A percentile compares a stretch with the other conserved stretches of the same genome.
These are phyloP conservation scores for Scleroderma bovista DNA, from an alignment of 768 basidiomycete species.

Conservation along the genomic window DNA sequence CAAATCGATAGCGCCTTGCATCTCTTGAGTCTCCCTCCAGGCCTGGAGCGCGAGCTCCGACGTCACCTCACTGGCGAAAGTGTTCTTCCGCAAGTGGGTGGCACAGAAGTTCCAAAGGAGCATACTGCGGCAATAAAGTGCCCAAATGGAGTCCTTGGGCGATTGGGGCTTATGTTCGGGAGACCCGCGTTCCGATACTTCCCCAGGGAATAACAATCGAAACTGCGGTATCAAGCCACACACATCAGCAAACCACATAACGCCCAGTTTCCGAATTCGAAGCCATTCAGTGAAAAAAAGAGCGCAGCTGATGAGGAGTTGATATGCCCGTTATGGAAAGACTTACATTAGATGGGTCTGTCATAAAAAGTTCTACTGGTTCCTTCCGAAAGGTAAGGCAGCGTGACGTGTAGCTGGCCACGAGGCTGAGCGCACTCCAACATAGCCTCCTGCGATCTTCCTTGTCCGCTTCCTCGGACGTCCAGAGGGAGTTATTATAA, in stretches of 20 bases:
- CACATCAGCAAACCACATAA: constrained; percentile 2
- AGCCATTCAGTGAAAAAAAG: constrained; percentile 1
- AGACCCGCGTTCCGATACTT: constrained; percentile 50
- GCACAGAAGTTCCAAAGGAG: constrained; percentile 70
- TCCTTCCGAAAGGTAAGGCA: constrained; percentile 61
- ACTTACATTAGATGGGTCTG: constrained; percentile 64
- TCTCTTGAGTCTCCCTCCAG: constrained; percentile 59
- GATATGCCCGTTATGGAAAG: constrained; percentile 3
- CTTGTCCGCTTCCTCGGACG: constrained; percentile 45
- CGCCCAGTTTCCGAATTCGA: constrained; percentile 1
- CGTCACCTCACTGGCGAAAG: constrained; percentile 44
- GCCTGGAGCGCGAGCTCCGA: constrained; percentile 56
- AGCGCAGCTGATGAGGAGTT: not conserved
- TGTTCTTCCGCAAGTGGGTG: constrained; percentile 42
- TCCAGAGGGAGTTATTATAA: constrained; percentile 63
- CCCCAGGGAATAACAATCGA: constrained; percentile 68
- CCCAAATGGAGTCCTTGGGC: constrained; percentile 77
- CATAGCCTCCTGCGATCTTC: constrained; percentile 74
- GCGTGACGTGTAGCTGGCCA: constrained; percentile 63
- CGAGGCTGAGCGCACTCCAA: constrained; percentile 68
- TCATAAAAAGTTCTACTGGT: constrained; percentile 51
- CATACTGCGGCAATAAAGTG: constrained; percentile 76
- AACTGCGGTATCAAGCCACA: constrained; percentile 6
- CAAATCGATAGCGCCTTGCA: constrained; percentile 61
- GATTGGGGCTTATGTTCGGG: constrained; percentile 41